phyloP scores from a whole-genome alignment of 129 eudicot genomes.

The Artemisia annua region DNA sequence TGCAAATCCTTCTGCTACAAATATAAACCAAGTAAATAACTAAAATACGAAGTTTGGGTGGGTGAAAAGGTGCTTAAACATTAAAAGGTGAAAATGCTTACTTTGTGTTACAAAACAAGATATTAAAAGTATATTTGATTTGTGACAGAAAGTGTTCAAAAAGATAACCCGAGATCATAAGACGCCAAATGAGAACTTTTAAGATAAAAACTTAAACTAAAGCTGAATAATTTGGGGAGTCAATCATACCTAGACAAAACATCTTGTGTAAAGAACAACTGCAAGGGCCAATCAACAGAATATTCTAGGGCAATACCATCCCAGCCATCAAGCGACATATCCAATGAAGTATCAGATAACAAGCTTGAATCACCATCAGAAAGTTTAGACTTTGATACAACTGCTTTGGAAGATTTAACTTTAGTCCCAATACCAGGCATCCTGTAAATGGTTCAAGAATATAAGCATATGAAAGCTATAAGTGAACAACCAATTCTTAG shows the following conservation, averaged over 20 bases:
- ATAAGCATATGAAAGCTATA: conserved; percentile 1
- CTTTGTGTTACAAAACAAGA: too few relatives aligned
- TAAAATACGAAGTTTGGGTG: not conserved
- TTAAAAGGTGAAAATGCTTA: too few relatives aligned
- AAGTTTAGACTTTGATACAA: conserved; percentile 62
- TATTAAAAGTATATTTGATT: too few relatives aligned
- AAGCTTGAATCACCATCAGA: conserved; percentile 59
- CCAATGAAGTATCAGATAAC: conserved; percentile 51
- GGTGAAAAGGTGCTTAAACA: too few relatives aligned
- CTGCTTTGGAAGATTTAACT: conserved; percentile 59
- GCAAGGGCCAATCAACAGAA: too few relatives aligned
- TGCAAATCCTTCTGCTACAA: not conserved
- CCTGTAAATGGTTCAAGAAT: conserved; percentile 40
- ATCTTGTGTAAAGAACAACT: not conserved
- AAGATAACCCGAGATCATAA: too few relatives aligned
- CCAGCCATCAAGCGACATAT: conserved; percentile 94
- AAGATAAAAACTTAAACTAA: not conserved
- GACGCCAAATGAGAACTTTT: too few relatives aligned
- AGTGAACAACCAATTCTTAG: not conserved
- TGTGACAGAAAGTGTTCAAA: too few relatives aligned
- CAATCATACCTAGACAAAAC: conserved; percentile 79
- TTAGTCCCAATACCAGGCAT: conserved; percentile 71
- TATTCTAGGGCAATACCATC: conserved; percentile 69
- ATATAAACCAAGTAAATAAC: not conserved
- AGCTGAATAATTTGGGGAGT: not conserved